Conservation (phyloP, 2,329 filamentous ascomycete species). For the Microcyclospora tardicrescens region DNA sequence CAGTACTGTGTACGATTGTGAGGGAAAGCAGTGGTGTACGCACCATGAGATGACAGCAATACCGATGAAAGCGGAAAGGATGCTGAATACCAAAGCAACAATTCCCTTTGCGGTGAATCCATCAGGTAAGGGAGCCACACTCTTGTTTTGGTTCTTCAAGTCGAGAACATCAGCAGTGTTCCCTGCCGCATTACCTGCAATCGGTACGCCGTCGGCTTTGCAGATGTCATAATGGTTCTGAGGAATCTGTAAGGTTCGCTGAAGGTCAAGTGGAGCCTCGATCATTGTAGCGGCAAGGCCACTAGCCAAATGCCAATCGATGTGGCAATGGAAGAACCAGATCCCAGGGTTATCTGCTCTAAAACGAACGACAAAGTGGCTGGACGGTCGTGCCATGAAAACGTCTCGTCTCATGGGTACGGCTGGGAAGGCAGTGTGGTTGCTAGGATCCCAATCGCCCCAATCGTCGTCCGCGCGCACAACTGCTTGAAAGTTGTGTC, state of each 20-base stretch:
- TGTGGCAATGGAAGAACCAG: constrained; percentile 40
- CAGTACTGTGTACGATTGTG: constrained; percentile 4
- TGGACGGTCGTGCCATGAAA: constrained; percentile 40
- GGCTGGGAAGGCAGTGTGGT: constrained; percentile 24
- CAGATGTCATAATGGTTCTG: constrained; percentile 49
- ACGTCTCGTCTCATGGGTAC: constrained; percentile 41
- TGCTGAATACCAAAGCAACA: constrained; percentile 61
- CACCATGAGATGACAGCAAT: constrained; percentile 56
- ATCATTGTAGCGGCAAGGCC: constrained; percentile 41
- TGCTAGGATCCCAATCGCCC: constrained; percentile 22
- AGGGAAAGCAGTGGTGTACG: constrained; percentile 19
- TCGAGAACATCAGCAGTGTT: constrained; percentile 54
- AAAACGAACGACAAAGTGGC: constrained; percentile 44
- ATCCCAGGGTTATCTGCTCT: constrained; percentile 40
- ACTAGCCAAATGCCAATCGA: constrained; percentile 40
- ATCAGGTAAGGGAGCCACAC: constrained; percentile 44
- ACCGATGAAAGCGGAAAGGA: constrained; percentile 54
- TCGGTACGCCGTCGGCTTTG: constrained; percentile 36
- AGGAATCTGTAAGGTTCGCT: constrained; percentile 48
- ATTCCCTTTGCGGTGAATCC: constrained; percentile 62
- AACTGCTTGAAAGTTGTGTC: constrained; percentile 56
- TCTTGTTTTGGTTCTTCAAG: constrained; percentile 46
- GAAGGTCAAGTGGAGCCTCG: constrained; percentile 44
- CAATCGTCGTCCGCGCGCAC: constrained; percentile 22
- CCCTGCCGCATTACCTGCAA: constrained; percentile 59